These are phyloP conservation scores for Candolleomyces efflorescens DNA, from an alignment of 768 basidiomycete genomes.

Conservation along the genomic window DNA sequence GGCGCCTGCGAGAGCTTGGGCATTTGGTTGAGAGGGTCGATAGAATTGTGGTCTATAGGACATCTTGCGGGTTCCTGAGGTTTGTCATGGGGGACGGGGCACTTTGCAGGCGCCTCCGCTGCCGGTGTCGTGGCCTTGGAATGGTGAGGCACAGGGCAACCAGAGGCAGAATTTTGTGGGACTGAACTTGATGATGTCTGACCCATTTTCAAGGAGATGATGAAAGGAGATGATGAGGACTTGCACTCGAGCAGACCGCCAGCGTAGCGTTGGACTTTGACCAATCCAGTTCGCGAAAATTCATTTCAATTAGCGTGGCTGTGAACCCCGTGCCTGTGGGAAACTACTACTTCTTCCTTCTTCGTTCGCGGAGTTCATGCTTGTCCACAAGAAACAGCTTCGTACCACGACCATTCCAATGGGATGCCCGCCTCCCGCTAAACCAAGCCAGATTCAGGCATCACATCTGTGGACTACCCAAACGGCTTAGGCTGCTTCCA, in stretches of 20 bases:
- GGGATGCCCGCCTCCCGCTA: too few relatives aligned
- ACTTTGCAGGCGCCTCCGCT: conserved; percentile 25
- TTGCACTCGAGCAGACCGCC: not conserved
- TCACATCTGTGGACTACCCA: too few relatives aligned
- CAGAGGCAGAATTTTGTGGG: conserved; percentile 19
- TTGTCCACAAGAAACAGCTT: too few relatives aligned
- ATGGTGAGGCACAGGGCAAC: conserved; percentile 37
- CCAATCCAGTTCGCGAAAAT: too few relatives aligned
- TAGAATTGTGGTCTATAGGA: conserved; percentile 53
- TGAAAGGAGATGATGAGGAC: not conserved
- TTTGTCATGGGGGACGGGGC: conserved; percentile 39
- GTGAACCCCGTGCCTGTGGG: not conserved
- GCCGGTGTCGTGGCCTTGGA: conserved; percentile 8
- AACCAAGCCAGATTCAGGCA: too few relatives aligned
- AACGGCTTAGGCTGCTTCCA: too few relatives aligned
- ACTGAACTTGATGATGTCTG: conserved; percentile 41
- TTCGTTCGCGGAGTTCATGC: too few relatives aligned
- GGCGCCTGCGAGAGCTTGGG: conserved; percentile 73
- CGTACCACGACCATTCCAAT: too few relatives aligned
- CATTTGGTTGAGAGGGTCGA: conserved; percentile 85
- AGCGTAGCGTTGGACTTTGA: too few relatives aligned
- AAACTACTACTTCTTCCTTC: too few relatives aligned
- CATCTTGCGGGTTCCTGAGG: conserved; percentile 45
- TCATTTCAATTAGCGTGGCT: not conserved
- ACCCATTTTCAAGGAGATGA: conserved; percentile 26